Conservation (phyloP, 1,284 basidiomycete genomes). For the Moesziomyces parantarcticus region DNA sequence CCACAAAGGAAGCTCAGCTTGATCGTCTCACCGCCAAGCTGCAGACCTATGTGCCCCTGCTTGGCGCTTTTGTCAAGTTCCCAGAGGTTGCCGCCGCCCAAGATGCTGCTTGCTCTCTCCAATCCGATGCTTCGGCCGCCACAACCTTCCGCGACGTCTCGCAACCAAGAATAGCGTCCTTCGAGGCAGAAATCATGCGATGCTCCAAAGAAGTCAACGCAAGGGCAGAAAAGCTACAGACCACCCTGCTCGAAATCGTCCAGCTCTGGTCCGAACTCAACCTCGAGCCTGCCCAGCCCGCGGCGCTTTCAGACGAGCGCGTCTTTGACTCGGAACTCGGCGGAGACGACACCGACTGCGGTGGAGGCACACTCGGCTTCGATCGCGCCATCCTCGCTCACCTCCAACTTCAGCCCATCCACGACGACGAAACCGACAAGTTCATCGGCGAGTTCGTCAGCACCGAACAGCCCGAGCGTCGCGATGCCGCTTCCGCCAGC, state of each 20-base stretch:
- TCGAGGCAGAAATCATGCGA: conserved; percentile 54
- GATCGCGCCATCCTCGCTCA: conserved; percentile 56
- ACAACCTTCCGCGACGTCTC: conserved; percentile 43
- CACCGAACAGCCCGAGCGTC: conserved; percentile 29
- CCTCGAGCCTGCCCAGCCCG: conserved; percentile 43
- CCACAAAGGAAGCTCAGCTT: conserved; percentile 33
- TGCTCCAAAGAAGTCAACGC: conserved; percentile 53
- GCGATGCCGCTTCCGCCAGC: conserved; percentile 7
- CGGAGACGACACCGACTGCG: conserved; percentile 29
- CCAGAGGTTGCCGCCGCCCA: conserved; percentile 15
- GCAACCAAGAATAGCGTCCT: conserved; percentile 27
- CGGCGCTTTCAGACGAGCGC: conserved; percentile 29
- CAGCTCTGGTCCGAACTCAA: conserved; percentile 64
- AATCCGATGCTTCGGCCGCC: background rate
- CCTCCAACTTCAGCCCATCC: conserved; percentile 51
- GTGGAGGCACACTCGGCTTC: conserved; percentile 37
- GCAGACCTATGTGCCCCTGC: conserved; percentile 40
- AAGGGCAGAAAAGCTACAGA: conserved; percentile 49
- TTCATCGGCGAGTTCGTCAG: conserved; percentile 54
- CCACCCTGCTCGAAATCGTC: conserved; percentile 52
- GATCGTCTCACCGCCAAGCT: conserved; percentile 39
- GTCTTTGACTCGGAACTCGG: conserved; percentile 24
- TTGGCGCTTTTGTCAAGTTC: conserved; percentile 43
- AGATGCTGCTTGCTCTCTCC: background rate
- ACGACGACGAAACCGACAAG: conserved; percentile 30